These are phyloP conservation scores for Solanum sejunctum DNA, from an alignment of 257 asterid species.

Conservation along the genomic window DNA sequence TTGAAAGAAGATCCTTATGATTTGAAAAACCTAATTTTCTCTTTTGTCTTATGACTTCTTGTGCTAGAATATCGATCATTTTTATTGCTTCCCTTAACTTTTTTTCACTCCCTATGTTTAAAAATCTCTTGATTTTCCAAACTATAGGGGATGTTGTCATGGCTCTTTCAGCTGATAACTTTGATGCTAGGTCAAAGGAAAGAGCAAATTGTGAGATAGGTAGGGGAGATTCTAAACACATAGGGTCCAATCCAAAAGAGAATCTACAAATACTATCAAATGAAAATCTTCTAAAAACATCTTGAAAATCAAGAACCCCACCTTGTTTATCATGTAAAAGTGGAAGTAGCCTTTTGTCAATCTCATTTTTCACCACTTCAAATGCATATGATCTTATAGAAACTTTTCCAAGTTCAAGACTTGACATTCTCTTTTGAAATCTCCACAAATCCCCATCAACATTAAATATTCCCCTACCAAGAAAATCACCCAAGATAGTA, in stretches of 20 bases:
- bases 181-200: slow-evolving; percentile 30
- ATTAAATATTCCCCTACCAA: slow-evolving; percentile 38
- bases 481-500: slow-evolving; percentile 30
- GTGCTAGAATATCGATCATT: slow-evolving; percentile 16
- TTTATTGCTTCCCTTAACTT: slow-evolving; percentile 14
- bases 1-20: slow-evolving; percentile 23
- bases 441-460: slow-evolving; percentile 37
- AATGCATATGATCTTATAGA: slow-evolving; percentile 23
- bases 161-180: slow-evolving; percentile 34
- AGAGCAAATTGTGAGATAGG: slow-evolving; percentile 27
- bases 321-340: slow-evolving; percentile 1
- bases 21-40: slow-evolving; percentile 19
- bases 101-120: slow-evolving; percentile 26
- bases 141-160: slow-evolving; percentile 21
- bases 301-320: slow-evolving; percentile 23
- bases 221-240: slow-evolving; percentile 20
- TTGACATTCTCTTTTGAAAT: slow-evolving; percentile 27
- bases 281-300: slow-evolving; percentile 26
- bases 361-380: slow-evolving; percentile 24
- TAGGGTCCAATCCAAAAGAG: slow-evolving; percentile 38
- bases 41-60: slow-evolving; percentile 24
- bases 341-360: slow-evolving; percentile 25
- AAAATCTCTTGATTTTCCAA: slow-evolving; percentile 24
- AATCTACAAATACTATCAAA: slow-evolving; percentile 35
- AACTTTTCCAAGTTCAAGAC: slow-evolving; percentile 20